These are phyloP conservation scores for Ascocoryne sarcoides DNA, from an alignment of 2,329 filamentous ascomycete species.

Conservation along the genomic window DNA sequence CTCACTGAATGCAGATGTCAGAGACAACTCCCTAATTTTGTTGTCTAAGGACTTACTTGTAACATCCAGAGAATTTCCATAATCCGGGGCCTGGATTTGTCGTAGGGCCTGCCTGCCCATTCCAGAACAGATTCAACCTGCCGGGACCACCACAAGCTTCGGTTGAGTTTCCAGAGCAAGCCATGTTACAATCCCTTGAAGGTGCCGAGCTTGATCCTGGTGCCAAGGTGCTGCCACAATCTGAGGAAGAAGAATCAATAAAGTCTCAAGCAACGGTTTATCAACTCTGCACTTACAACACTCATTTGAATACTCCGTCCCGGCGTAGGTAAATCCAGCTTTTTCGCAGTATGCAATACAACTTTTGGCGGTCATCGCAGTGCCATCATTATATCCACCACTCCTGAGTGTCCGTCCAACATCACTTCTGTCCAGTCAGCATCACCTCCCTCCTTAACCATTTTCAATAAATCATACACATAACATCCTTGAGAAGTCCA, in stretches of 20 bases:
- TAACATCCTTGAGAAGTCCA: conserved; percentile 17
- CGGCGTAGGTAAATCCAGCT: conserved; percentile 19
- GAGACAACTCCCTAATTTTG: not conserved
- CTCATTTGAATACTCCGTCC: conserved; percentile 15
- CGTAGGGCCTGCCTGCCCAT: conserved; percentile 7
- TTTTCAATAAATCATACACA: conserved; percentile 6
- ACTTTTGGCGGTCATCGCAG: conserved; percentile 15
- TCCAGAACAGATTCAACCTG: conserved; percentile 20
- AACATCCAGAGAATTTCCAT: conserved; percentile 14
- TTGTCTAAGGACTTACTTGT: conserved; percentile 6
- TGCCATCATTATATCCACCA: conserved; percentile 7
- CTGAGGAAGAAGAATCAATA: conserved; percentile 10
- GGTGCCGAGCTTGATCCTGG: not conserved
- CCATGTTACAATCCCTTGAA: conserved; percentile 16
- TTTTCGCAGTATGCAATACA: conserved; percentile 18
- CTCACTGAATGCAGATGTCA: not conserved
- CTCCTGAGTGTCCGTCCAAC: conserved; percentile 13
- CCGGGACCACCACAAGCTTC: conserved; percentile 23
- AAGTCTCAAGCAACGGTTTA: not conserved
- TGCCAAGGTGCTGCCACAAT: conserved; percentile 25
- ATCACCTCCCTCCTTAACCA: not conserved
- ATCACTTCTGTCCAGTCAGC: conserved; percentile 4
- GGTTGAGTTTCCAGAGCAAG: conserved; percentile 20
- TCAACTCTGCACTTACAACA: conserved; percentile 18
- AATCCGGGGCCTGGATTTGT: conserved; percentile 8